A percentile compares a stretch with the other conserved stretches of the same genome.
These are phyloP conservation scores for Candida mesenterica DNA, from an alignment of 1,139 yeast genomes.

Conservation along the genomic window DNA sequence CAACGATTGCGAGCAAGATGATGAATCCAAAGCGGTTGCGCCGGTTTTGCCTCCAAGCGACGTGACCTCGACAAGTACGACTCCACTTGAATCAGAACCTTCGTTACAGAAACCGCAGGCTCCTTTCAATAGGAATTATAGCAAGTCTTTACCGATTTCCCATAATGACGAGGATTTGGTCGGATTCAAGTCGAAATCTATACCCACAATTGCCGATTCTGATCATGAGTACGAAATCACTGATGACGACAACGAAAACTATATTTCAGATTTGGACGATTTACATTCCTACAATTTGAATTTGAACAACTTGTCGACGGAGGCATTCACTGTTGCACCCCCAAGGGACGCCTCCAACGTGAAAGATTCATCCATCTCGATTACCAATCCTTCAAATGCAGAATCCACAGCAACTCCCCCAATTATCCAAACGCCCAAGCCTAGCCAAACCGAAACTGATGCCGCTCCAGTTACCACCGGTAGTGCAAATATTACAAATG, in stretches of 20 bases:
- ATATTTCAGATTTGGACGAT: conserved; percentile 20
- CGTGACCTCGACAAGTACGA: conserved; percentile 19
- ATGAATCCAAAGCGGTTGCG: too few species aligned
- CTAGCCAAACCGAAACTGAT: background rate
- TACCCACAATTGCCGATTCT: conserved; percentile 29
- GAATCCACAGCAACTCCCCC: too few species aligned
- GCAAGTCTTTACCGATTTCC: conserved; percentile 57
- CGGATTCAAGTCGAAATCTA: conserved; percentile 25
- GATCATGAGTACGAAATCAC: conserved; percentile 32
- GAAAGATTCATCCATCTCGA: too few species aligned
- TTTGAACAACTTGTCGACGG: conserved; percentile 2
- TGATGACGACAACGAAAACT: conserved; percentile 28
- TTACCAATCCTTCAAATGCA: too few species aligned
- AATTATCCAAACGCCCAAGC: too few species aligned
- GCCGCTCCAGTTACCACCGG: background rate
- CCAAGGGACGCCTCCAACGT: too few species aligned
- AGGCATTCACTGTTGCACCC: conserved; percentile 1
- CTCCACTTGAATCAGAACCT: conserved; percentile 15
- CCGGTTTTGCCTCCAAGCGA: conserved; percentile 10
- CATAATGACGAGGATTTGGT: conserved; percentile 54
- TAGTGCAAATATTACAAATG: background rate
- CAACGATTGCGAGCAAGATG: background rate
- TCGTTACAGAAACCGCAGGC: conserved; percentile 16
- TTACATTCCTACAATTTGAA: conserved; percentile 10
- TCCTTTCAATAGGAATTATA: conserved; percentile 47